Evolutionary conservation across 768 basidiomycete species (phyloP).

Genomic region (Suillus tomentosus): DNA sequence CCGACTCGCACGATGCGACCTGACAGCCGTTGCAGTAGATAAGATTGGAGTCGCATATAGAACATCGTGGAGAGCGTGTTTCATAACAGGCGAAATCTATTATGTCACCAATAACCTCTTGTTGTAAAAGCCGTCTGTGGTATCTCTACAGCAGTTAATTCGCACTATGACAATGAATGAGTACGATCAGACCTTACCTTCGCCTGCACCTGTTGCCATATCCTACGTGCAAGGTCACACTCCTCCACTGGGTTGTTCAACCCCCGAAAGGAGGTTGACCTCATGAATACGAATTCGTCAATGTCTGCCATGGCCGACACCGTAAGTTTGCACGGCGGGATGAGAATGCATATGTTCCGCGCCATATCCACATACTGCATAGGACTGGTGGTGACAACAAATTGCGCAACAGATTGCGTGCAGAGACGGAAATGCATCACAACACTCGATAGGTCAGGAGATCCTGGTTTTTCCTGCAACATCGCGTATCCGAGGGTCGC

Average conservation of each 20-base stretch:
- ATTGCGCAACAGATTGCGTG: not conserved
- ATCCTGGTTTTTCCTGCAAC: not conserved
- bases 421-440: slow-evolving; percentile 1
- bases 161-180: not conserved
- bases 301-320: not conserved
- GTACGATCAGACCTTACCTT: not conserved
- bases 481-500: not conserved
- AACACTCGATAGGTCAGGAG: not conserved
- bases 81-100: not conserved
- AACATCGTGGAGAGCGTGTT: slow-evolving; percentile 1
- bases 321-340: not conserved
- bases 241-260: not conserved
- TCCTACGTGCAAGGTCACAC: not conserved
- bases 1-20: not conserved
- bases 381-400: not conserved
- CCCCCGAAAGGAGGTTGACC: not conserved
- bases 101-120: not conserved
- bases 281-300: not conserved
- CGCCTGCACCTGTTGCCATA: slow-evolving; percentile 5
- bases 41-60: slow-evolving; percentile 9
- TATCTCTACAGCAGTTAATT: not conserved
- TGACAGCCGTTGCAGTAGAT: not conserved
- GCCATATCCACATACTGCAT: not conserved
- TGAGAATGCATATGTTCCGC: not conserved
- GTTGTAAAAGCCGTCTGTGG: not conserved